Evolutionary conservation across 345 rosid species (phyloP).

Genomic region (Gossypium turneri): DNA sequence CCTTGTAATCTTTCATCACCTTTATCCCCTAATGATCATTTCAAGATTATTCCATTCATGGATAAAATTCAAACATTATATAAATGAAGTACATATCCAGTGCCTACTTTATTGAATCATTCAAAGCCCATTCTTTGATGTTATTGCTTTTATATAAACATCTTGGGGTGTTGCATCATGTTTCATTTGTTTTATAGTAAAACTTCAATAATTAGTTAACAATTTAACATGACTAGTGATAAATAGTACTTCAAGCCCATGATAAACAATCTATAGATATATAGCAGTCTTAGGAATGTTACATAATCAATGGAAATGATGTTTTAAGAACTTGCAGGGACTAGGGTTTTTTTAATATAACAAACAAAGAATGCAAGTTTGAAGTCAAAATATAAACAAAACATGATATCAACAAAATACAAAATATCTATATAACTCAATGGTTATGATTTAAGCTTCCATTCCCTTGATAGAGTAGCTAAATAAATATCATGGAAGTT

Average conservation of each 20-base stretch:
- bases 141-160: no score
- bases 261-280: no score
- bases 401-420: no score
- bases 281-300: no score
- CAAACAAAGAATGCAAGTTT: no score
- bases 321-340: slow-evolving; percentile 7
- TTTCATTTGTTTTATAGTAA: background rate
- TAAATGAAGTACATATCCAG: background rate
- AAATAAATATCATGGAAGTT: background rate
- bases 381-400: no score
- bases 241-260: no score
- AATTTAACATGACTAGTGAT: background rate
- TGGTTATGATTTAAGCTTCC: background rate
- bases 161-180: background rate
- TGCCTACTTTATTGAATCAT: slow-evolving; percentile 8
- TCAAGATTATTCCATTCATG: background rate
- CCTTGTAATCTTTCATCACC: background rate
- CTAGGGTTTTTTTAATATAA: background rate
- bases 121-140: background rate
- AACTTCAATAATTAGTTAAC: background rate
- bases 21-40: slow-evolving; percentile 1
- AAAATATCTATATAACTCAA: background rate
- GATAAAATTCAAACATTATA: background rate
- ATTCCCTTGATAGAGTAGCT: background rate
- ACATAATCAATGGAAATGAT: no score